Evolutionary conservation across 1,284 basidiomycete species (phyloP).

Genomic region (Golubevia pallescens): DNA sequence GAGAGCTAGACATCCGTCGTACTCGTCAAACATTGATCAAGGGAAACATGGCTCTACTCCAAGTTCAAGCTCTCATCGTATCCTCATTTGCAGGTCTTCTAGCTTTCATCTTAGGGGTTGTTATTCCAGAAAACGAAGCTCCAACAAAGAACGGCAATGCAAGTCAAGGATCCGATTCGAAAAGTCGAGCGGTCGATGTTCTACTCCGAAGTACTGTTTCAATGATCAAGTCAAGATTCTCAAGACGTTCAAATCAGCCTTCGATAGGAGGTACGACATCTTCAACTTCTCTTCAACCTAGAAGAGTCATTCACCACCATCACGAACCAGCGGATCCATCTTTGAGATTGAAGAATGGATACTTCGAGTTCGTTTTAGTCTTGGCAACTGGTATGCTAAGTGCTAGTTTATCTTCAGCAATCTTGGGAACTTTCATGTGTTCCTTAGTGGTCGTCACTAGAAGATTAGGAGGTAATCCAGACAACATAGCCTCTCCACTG

Average conservation of each 20-base stretch:
- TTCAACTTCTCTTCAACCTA: slow-evolving; percentile 41
- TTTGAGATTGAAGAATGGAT: slow-evolving; percentile 60
- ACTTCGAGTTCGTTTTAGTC: slow-evolving; percentile 76
- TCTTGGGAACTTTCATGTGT: slow-evolving; percentile 93
- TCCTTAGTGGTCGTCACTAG: slow-evolving; percentile 80
- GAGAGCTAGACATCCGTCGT: slow-evolving; percentile 79
- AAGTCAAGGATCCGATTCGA: slow-evolving; percentile 5
- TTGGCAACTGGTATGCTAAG: slow-evolving; percentile 87
- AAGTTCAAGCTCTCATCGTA: slow-evolving; percentile 90
- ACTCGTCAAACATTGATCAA: slow-evolving; percentile 75
- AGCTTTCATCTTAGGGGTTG: slow-evolving; percentile 75
- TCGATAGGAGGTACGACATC: slow-evolving; percentile 36
- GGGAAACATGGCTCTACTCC: slow-evolving; percentile 85
- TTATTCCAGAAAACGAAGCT: slow-evolving; percentile 67
- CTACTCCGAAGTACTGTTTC: not conserved
- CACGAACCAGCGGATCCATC: slow-evolving; percentile 56
- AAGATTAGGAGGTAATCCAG: slow-evolving; percentile 79
- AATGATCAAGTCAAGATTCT: slow-evolving; percentile 18
- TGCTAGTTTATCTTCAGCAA: slow-evolving; percentile 77
- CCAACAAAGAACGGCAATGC: not conserved
- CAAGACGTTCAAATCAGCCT: slow-evolving; percentile 15
- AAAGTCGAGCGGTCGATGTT: slow-evolving; percentile 1
- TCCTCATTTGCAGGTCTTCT: slow-evolving; percentile 83
- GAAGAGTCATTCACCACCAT: slow-evolving; percentile 57
- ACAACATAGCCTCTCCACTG: slow-evolving; percentile 92